These are phyloP conservation scores for Neonectria coccinea DNA, from an alignment of 2,329 filamentous ascomycete species.

Conservation along the genomic window DNA sequence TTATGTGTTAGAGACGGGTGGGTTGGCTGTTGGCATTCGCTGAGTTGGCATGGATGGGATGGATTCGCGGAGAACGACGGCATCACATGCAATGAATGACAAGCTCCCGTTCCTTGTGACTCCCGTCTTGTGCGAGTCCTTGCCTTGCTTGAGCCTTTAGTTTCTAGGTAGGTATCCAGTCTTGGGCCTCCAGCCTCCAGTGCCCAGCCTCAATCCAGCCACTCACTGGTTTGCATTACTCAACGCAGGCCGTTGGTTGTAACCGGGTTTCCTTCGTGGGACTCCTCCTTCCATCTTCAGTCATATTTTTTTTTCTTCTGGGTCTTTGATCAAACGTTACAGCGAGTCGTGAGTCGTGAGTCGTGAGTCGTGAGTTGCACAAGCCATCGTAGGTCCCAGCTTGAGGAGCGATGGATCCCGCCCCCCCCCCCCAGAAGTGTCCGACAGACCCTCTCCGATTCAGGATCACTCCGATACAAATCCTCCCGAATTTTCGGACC, in stretches of 20 bases:
- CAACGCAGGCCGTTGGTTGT: background rate
- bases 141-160: no score
- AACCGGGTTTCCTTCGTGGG: no score
- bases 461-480: constrained; percentile 10
- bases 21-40: background rate
- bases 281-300: background rate
- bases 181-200: background rate
- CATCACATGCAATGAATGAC: background rate
- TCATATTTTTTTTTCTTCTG: background rate
- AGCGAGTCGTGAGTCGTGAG: background rate
- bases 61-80: background rate
- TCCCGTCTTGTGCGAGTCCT: background rate
- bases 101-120: background rate
- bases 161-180: no score
- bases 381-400: background rate
- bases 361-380: no score
- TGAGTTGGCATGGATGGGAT: background rate
- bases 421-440: no score
- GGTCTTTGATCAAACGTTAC: background rate
- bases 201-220: background rate
- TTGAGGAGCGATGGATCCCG: no score
- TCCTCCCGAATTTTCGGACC: background rate
- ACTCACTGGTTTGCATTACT: background rate
- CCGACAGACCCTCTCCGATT: constrained; percentile 2
- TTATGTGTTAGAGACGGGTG: constrained; percentile 24